A percentile compares a stretch with the other conserved stretches of the same genome.
Evolutionary conservation across 768 basidiomycete species (phyloP).

Genomic region (Mycena olivaceomarginata): DNA sequence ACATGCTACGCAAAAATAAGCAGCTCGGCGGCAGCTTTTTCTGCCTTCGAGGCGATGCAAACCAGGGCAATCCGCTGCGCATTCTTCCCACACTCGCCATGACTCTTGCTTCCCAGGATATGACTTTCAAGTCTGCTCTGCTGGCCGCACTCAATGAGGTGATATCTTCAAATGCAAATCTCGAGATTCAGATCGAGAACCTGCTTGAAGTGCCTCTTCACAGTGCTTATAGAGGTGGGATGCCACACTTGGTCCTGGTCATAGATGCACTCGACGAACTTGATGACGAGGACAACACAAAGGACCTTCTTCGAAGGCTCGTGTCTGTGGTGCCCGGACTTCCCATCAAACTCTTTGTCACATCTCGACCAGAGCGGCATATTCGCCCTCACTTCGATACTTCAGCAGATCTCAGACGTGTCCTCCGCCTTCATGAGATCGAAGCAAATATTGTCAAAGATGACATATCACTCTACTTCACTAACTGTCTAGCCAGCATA

Average conservation of each 20-base stretch:
- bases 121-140: not conserved
- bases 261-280: not conserved
- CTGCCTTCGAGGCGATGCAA: conserved; percentile 16
- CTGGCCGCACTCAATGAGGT: not conserved
- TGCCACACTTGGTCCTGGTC: not conserved
- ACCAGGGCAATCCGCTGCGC: not conserved
- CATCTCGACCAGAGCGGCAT: conserved; percentile 12
- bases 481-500: not conserved
- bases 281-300: not conserved
- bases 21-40: conserved; percentile 17
- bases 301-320: too few relatives aligned
- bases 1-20: not conserved
- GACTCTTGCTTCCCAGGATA: not conserved
- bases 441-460: not conserved
- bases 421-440: too few relatives aligned
- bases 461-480: conserved; percentile 12
- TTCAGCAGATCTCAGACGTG: too few relatives aligned
- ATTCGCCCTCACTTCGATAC: too few relatives aligned
- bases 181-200: conserved; percentile 10
- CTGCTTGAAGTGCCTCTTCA: not conserved
- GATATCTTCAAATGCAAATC: conserved; percentile 9
- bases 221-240: too few relatives aligned
- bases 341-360: conserved; percentile 11
- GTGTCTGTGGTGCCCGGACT: not conserved
- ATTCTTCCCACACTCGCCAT: conserved; percentile 7